Evolutionary conservation across 139 green algal genomes (phyloP), one percentile per base, ranked within the genome.

Genomic region (Chlorella ohadii): DNA sequence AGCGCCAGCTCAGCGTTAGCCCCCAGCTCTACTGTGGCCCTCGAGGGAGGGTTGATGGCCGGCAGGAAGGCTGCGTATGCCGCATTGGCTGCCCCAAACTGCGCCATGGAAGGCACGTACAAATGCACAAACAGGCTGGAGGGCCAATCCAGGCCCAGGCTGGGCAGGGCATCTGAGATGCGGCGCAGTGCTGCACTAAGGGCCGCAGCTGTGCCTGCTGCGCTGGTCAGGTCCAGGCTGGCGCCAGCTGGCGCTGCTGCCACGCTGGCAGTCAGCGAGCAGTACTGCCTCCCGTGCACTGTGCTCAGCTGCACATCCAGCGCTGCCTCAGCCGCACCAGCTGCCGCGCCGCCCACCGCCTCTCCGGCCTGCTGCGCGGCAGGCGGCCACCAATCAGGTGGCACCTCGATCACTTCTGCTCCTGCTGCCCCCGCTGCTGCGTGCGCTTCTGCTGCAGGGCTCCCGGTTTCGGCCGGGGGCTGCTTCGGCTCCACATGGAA

Each of bases 81-180:
- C 16, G 41, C 84, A 84, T 99, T 99, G 41, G 91, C 92, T 1
- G 85, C 89, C 1, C 70, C 93, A 92, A 99, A 99, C 74, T 96
- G 83, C 3, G 74, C 78, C 96, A 99, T 98, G 89, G 97, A 89
- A 31, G 80, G 72, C 51, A 99, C 85, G 85, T 94, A 97, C 27
- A 99, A 82, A 85, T 97, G 93, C 81, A 98, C 91, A 85, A 96
- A 98, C 33, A 98, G 55, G 23, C 82, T 87, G 61, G 89, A 57
- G 25, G 12, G 17, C 74, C 75, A 97, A 63, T 31, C 33, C 36
- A 80, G 56, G 5, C 39, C 77, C 25, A 56, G 56, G 23, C 44
- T 78, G 2, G 70, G 39, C 84, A 82, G 39, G 34, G 68, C 77
- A 19, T 13, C n/a, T 25, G 33, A 28, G 9, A 91, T 39, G 7